Conservation (phyloP, 129 eudicot genomes). For the Lactuca saligna region DNA sequence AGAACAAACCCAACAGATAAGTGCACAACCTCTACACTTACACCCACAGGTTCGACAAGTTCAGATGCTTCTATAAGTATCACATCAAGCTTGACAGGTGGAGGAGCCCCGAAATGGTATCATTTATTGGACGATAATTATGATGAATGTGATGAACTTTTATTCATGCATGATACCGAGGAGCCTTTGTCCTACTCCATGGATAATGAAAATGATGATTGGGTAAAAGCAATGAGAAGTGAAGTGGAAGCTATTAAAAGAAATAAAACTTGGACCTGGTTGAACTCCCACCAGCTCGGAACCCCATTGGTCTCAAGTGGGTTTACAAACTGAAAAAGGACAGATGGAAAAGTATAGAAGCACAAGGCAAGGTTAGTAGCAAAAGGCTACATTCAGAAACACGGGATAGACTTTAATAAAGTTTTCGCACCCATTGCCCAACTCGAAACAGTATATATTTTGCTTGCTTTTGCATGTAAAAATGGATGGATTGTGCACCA, state of each 20-base stretch:
- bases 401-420: not conserved
- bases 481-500: not conserved
- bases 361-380: constrained; percentile 2
- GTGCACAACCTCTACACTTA: too few species aligned
- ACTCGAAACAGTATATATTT: not conserved
- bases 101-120: too few species aligned
- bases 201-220: not conserved
- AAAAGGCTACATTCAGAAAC: not conserved
- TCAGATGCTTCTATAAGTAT: too few species aligned
- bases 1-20: too few species aligned
- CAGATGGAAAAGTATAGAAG: not conserved
- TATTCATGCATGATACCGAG: too few species aligned
- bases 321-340: not conserved
- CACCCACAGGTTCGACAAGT: too few species aligned
- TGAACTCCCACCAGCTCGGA: not conserved
- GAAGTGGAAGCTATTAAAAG: not conserved
- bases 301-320: not conserved
- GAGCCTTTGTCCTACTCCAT: not conserved
- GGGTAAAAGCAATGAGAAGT: not conserved
- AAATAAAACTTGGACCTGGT: not conserved
- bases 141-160: too few species aligned
- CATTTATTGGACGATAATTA: too few species aligned
- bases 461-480: constrained; percentile 2
- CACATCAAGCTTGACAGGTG: too few species aligned
- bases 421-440: constrained; percentile 11